phyloP scores from a whole-genome alignment of 2,329 filamentous ascomycete species.

The Diatrype stigma region DNA sequence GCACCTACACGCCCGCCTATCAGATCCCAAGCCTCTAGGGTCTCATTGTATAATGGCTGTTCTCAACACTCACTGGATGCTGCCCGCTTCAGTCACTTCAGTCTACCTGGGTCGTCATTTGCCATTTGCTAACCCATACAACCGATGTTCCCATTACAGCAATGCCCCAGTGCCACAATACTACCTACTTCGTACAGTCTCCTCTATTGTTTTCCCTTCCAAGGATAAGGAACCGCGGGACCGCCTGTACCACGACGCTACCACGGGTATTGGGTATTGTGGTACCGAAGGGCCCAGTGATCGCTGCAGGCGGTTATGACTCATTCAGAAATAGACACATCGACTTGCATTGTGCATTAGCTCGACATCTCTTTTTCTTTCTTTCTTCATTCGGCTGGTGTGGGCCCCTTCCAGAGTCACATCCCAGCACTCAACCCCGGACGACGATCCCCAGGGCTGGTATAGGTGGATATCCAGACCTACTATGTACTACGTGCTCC shows the following conservation, averaged over 20 bases:
- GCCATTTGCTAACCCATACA: constrained; percentile 11
- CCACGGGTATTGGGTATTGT: neutral
- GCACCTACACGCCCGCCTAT: constrained; percentile 17
- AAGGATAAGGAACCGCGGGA: neutral
- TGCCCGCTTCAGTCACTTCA: constrained; percentile 5
- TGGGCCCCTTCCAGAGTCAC: constrained; percentile 4
- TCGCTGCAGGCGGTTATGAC: constrained; percentile 22
- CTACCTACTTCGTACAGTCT: constrained; percentile 1
- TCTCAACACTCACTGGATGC: constrained; percentile 17
- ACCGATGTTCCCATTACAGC: constrained; percentile 7
- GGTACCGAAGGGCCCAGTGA: neutral
- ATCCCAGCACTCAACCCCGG: constrained; percentile 7
- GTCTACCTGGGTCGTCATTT: no score
- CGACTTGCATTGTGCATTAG: constrained; percentile 20
- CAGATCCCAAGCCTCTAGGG: constrained; percentile 13
- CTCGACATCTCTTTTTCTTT: constrained; percentile 7
- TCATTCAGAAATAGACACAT: constrained; percentile 25
- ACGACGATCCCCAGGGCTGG: constrained; percentile 2
- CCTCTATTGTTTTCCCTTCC: no score
- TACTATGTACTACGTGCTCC: constrained; percentile 16
- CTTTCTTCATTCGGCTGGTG: constrained; percentile 3
- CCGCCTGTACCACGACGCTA: neutral
- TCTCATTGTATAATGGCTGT: constrained; percentile 13
- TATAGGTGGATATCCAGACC: neutral
- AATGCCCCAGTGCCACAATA: constrained; percentile 5